Base-by-base conservation (phyloP, 345 rosid species). In the Gossypioides kirkii region DNA sequence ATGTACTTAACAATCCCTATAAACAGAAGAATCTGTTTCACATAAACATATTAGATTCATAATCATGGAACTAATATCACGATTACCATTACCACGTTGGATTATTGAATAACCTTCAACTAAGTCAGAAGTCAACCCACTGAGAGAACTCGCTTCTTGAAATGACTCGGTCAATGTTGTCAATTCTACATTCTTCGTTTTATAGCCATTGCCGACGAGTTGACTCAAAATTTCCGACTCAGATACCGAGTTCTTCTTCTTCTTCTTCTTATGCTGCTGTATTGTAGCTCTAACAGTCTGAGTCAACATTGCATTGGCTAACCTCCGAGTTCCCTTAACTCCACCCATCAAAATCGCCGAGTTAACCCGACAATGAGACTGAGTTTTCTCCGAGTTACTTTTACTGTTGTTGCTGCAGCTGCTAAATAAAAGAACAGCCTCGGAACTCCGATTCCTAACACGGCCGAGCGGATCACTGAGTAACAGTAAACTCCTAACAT, bases 381-480 rank as follows among this genome's bases (percentile, higher is more conserved):
- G 87, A 50, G 78, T 70, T 70, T 74, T 80, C 66, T 82, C 91
- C 25, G 85, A 63, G 61, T 42, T 78, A 72, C 67, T 81, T 66
- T 78, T 85, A 3, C 59, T 41, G 4, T 54, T 82, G 58, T 75
- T 82, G 42, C 61, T 72, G 20, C 73, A 71, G 17, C 41, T 10
- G 16, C 9, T 49, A 47, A 79, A 76, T 54, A 90, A 26, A 62
- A 76, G 46, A 6, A 94, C 89, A 0, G 91, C 86, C 45, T 94
- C 98, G 60, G 91, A 82, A 26, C 85, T 82, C 79, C 76, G 82
- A 52, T 71, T 82, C 66, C 91, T 79, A 49, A 86, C 80, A 64
- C 87, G 85, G 79, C 80, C 77, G 8, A 91, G 90, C 56, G 97
- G 98, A 76, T 94, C 96, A 6, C 87, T 83, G 75, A 87, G 79